Evolutionary conservation across 169 alveolate genomes (phyloP), one percentile per base, ranked within the genome.

Genomic region (Eimeria sp.): DNA sequence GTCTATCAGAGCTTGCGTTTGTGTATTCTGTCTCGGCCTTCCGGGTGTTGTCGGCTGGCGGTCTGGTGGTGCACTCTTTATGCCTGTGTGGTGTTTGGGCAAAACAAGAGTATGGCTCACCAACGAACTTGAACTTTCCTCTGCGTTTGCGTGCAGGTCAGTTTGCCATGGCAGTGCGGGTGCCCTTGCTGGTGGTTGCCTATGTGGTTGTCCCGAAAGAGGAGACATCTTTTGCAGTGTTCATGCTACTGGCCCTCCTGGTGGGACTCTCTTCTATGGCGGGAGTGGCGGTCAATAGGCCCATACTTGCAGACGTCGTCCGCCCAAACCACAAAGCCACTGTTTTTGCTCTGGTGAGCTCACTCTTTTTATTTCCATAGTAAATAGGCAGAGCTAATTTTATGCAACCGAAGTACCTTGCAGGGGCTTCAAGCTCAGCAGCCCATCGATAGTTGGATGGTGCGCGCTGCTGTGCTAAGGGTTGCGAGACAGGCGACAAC

Each of bases 191-290:
- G 92, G 88, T 97, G n/a, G 91, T 98, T n/a, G 93, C 97, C 73
- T 97, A 98, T 94, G 82, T 94, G 83, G 97, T 95, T n/a, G 92
- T 96, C 75, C 97, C 97, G 43, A 95, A 96, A 43, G 97, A 97
- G 58, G 97, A 95, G 22, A 92, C 95, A 47, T 89, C 96, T 40
- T 83, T 95, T 45, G 89, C 95, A 82, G 96, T 91, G 58, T 97
- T 90, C 73, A 61, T 91, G 78, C 76, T 97, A 49, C 72, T 96
- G 84, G 92, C 99, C 61, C 97, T 98, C 89, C 80, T 97, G 34
- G 94, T 98, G 65, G 99, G 99, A 45, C 93, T 98, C 73, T 96
- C 98, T 27, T 98, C 99, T n/a, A 97, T 98, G 95, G 98, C 99
- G 25, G 99, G 99, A 25, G 98, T 98, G 78, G 98, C 99, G 10